Evolutionary conservation across 164 flowering plant genomes (phyloP), one percentile per base, ranked within the genome.

Genomic region (Euptelea pleiosperma): DNA sequence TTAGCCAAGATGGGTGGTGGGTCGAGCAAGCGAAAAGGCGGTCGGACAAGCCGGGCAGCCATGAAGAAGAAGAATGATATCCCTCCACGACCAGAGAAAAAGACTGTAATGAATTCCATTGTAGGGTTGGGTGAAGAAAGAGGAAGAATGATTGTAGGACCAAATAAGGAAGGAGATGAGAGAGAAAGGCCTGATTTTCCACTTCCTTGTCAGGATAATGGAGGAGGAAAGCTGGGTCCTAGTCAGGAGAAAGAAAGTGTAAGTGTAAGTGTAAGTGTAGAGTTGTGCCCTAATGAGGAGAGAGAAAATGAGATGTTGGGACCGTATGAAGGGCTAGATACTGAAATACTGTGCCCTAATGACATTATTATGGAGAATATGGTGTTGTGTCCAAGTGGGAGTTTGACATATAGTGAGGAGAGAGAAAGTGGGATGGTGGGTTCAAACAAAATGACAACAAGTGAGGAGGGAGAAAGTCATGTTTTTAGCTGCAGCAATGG

Each of bases 21-120:
- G 3, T 8, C 3, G 2, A 8, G 54, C 52, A 79, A 73, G 73
- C 54, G 49, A 22, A 75, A 46, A 63, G 75, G 70, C 18, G 71
- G 74, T 19, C 67, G 73, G 34, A 71, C 69, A 41, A 71, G 73
- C 26, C 36, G 72, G 18, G 36, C 62, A 45, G 61, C 70, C 26
- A 65, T 54, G 68, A 75, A 73, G 67, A 77, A 72, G 58, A 74
- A 55, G 54, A 71, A 50, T 43, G 67, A 5, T 37, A 28, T 10
- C 50, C 33, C 22, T 29, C 50, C n/a, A 61, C 33, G 9, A n/a
- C 16, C 45, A n/a, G 48, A 59, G 47, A 51, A 31, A 18, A 31
- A 15, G 43, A 15, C 31, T 12, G 28, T 36, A n/a, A 16, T 11
- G 1, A 57, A 11, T 19, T 24, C 8, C 2, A 25, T 0, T 6